A percentile compares a stretch with the other conserved stretches of the same genome.
phyloP scores from a whole-genome alignment of 257 asterid species.

The Schizonepeta tenuifolia region DNA sequence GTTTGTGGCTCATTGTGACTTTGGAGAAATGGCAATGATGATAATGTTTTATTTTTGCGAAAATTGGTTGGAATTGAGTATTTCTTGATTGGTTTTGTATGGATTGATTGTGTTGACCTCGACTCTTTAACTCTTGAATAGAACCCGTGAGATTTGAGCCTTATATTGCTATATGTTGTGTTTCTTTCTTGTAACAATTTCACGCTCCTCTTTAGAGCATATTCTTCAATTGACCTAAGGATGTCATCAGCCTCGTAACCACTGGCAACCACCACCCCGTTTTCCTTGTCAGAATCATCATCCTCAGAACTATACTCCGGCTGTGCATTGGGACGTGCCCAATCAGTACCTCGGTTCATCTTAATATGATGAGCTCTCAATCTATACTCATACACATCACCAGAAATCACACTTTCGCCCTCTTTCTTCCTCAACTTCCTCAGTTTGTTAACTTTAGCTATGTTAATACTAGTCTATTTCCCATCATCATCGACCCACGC shows the following conservation, averaged over 20 bases:
- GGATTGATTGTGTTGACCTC: too few species aligned
- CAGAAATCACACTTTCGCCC: conserved; percentile 70
- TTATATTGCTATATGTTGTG: too few species aligned
- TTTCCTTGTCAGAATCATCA: conserved; percentile 64
- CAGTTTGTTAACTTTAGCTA: conserved; percentile 76
- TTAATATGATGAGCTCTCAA: conserved; percentile 88
- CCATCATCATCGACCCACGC: conserved; percentile 93
- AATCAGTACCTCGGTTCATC: conserved; percentile 86
- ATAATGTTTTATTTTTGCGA: too few species aligned
- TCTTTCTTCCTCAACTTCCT: conserved; percentile 82
- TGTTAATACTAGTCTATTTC: conserved; percentile 59
- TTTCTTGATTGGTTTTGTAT: too few species aligned
- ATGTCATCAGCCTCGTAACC: conserved; percentile 53
- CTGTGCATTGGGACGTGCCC: conserved; percentile 67
- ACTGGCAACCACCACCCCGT: conserved; percentile 40
- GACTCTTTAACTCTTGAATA: too few species aligned
- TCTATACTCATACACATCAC: conserved; percentile 66
- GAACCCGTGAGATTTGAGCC: too few species aligned
- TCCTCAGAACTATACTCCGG: conserved; percentile 55
- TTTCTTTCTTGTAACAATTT: too few species aligned
- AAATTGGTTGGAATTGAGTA: too few species aligned
- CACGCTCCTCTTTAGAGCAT: conserved; percentile 55
- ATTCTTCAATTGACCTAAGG: conserved; percentile 70
- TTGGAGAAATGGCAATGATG: too few species aligned
- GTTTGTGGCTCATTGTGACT: too few species aligned